Evolutionary conservation across 176 grass and related monocot species (phyloP), one percentile per base, ranked within the genome.

Genomic region (Avena sativa): DNA sequence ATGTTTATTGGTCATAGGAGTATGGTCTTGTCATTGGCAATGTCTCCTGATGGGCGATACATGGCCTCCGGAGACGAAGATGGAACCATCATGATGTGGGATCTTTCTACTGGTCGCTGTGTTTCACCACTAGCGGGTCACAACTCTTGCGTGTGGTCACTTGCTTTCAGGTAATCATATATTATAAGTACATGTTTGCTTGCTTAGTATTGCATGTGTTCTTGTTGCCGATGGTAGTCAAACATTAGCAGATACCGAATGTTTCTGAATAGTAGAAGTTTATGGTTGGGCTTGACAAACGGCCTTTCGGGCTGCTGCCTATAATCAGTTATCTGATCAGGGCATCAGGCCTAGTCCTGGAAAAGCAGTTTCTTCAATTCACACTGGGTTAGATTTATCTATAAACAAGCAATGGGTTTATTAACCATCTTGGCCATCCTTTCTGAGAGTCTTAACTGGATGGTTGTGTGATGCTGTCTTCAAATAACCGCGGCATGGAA

Each of bases 1-100:
- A 94, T 98, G 81, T 98, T 98, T 71, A 92, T 98, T 88, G 96
- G 96, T 76, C 96, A 98, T 91, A 94, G 96, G 87, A 94, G 93
- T 79, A 96, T 94, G 89, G 90, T 98, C 59, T 89, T 98, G 16
- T 98, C 96, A 80, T 79, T 98, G 87, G 93, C 96, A 75, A 92
- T 98, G 90, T 98, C 96, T 79, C 92, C 93, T 82, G 93, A 98
- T 81, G 96, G 96, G 55, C 87, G 90, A 59, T 98, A 94, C 84
- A 94, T 98, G 90, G 93, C 96, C 48, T 98, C 96, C 1, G 96
- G 96, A 20, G 93, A 98, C 82, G 92, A 98, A 88, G 93, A 98
- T 92, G 96, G 96, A 78, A 89, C 87, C 76, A 96, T 98, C 86
- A 95, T 98, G 90, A 84, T 98, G 61, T 98, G 96, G 96, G 96